Evolutionary conservation across 306 rosid species (phyloP).

Genomic region (Comarum palustre): DNA sequence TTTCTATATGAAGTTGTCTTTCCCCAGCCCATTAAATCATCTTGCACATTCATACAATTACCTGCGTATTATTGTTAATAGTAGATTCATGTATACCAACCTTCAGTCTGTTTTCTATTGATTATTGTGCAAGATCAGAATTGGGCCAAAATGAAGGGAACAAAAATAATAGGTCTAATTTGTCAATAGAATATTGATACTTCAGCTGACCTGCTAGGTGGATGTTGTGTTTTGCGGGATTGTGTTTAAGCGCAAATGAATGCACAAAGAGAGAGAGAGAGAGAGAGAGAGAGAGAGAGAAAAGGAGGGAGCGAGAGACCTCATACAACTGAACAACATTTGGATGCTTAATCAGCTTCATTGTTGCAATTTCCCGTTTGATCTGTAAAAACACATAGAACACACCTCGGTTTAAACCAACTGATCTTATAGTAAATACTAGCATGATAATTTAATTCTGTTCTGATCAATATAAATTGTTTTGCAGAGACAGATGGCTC

Average conservation of each 20-base stretch:
- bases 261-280: neutral
- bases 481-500: neutral
- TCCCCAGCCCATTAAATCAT: slow-evolving; percentile 12
- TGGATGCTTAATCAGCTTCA: slow-evolving; percentile 97
- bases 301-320: slow-evolving; percentile 47
- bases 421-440: neutral
- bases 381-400: slow-evolving; percentile 47
- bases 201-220: neutral
- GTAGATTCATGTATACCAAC: neutral
- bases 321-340: slow-evolving; percentile 78
- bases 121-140: neutral
- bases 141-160: neutral
- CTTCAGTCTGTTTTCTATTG: neutral
- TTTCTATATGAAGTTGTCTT: neutral
- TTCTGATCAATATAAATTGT: neutral
- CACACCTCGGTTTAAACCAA: neutral
- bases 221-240: neutral
- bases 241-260: neutral
- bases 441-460: neutral
- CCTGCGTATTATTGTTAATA: too few relatives aligned
- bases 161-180: neutral
- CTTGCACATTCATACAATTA: neutral
- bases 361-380: slow-evolving; percentile 84
- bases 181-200: neutral
- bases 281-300: slow-evolving; percentile 3